Evolutionary conservation across 1,284 basidiomycete species (phyloP), one percentile per base, ranked within the genome.

Genomic region (Marasmius tenuissimus): DNA sequence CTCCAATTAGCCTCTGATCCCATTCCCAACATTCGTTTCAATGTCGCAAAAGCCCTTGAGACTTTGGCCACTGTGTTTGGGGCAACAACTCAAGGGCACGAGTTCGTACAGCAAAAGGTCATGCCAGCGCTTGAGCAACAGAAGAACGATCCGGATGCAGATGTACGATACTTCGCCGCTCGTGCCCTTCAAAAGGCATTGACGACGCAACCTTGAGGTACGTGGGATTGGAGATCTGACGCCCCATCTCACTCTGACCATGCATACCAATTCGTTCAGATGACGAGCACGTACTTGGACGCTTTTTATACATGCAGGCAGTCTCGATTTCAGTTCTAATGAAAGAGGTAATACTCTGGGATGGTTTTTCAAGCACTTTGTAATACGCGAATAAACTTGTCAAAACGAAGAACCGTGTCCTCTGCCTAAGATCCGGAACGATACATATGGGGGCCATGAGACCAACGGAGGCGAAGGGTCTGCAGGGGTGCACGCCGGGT

Each of bases 21-120:
- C 9, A 99, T 99, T 71, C 97, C 97, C 61, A 99, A 99, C 78
- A 99, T 99, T 75, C 92, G 97, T 49, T 99, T 99, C 85, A 99
- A 99, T 75, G 96, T 98, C 38, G 93, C 96, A 51, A 98, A 98
- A 76, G 91, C 93, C 18, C 81, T 97, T 68, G 95, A 98, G 78
- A 88, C 93, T 33, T 82, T 98, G 59, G 92, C 93, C 0, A 79
- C 79, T 18, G 87, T 92, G 1, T 89, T 94, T 63, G 85, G 82
- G 11, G 76, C 74, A 57, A 81, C 81, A 37, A 76, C 87, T 2
- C 93, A 94, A 61, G 96, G 96, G 9, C 85, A 83, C 63, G 85
- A 89, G 67, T 83, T 97, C 60, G 83, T 92, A 50, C 82, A 84
- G 68, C 81, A 88, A 68, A 88, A 88, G 74, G 86, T 98, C 67